Base-by-base conservation (phyloP, 164 flowering plant species). In the Cinnamomum micranthum region DNA sequence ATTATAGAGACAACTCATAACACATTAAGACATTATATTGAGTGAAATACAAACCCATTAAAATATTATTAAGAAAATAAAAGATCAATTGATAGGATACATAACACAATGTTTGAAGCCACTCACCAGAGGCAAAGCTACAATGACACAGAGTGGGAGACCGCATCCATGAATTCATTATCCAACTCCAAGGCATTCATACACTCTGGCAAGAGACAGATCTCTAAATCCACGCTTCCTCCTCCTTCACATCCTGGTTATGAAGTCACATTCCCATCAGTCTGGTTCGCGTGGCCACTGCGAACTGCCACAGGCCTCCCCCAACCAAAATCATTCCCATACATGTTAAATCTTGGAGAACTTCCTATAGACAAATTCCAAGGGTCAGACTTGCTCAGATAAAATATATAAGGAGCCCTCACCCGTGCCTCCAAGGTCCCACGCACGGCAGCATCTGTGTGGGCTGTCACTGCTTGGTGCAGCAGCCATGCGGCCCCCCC, bases 261-360 rank as follows among this genome's bases (percentile, higher is more conserved):
- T 27, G 65, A 55, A 2, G 1, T 22, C 13, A 60, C 23, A n/a
- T 79, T 79, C 65, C 85, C 85, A 10, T 79, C 77, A 6, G 5
- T 67, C 68, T 82, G 82, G 50, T 69, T 77, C 15, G 55, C 82
- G 0, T 3, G 0, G 6, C 88, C 85, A 50, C 85, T 75, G 17
- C 83, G 70, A 50, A 81, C 80, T 3, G 76, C 83, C 6, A 82
- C 27, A 33, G 87, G 83, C 58, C 47, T 72, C 28, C 88, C 86
- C 86, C 88, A 84, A 1, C 85, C 86, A 24, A 83, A 82, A 64
- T 85, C 81, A 22, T 82, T 84, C 1, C 85, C 85, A 20, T 81
- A 85, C 28, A 85, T 77, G 65, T 82, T 35, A 75, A 83, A 85
- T 55, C 86, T 22, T 7, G 82, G 85, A 28, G 86, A 85, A 27